Evolutionary conservation across 768 basidiomycete genomes (phyloP), one percentile per base, ranked within the genome.

Genomic region (Astraeus odoratus): DNA sequence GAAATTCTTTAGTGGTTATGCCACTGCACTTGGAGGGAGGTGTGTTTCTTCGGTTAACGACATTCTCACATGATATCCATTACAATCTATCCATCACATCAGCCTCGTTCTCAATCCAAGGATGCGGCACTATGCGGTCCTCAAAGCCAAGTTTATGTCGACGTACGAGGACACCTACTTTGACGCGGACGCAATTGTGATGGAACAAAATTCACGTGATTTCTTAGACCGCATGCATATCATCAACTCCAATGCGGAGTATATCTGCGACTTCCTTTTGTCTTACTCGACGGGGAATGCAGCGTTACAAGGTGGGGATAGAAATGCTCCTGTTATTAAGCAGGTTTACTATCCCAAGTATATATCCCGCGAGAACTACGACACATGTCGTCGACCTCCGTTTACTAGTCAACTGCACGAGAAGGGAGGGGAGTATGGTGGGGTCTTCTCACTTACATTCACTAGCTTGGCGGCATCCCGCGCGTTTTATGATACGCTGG

Each of bases 11-110:
- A 93, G 89, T 51, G 95, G 95, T 1, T 84, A 87, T 44, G 78
- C 83, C 27, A 97, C 97, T 57, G 91, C 93, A 41, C 96, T 97
- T 94, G 95, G 95, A 36, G 95, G 95, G 58, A 89, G 88, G 95
- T 95, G 54, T 43, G 76, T 69, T 25, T 42, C 13, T 34, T 15
- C 34, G 16, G 8, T 13, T 26, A 5, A 46, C 22, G 34, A 27
- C 15, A 10, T 5, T 20, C 13, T 26, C 24, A 36, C 8, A 19
- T 10, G 41, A 30, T 31, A 4, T 34, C 44, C 24, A 42, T 38
- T 18, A 18, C 18, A 34, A 20, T 15, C 29, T 30, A 26, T 10
- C 36, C 27, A 7, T 18, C 29, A 12, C 10, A 12, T 1, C 55
- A 98, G 95, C 56, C 74, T 97, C 5, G 83, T 93, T 13, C 69